These are phyloP conservation scores for Mrakia hoshinonis DNA, from an alignment of 768 basidiomycete species.

Conservation along the genomic window DNA sequence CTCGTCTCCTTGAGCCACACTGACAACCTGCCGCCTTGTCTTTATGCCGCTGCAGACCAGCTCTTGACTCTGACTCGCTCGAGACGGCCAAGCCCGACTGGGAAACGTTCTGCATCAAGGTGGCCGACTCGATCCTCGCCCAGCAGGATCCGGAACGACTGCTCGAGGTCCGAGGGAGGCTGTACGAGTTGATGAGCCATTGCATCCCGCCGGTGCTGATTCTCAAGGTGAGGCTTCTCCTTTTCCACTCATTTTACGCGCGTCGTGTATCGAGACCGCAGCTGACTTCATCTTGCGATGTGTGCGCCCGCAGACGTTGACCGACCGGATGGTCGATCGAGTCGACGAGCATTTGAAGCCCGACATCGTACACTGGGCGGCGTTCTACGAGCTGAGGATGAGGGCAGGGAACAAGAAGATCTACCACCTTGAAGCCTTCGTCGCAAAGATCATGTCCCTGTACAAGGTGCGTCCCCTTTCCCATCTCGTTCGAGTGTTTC, in stretches of 20 bases:
- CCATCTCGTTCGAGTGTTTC: not conserved
- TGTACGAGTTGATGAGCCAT: conserved; percentile 91
- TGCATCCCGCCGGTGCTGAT: conserved; percentile 92
- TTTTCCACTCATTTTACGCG: conserved; percentile 1
- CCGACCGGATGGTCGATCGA: conserved; percentile 72
- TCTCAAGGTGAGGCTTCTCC: conserved; percentile 57
- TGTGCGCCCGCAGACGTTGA: conserved; percentile 60
- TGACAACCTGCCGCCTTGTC: not conserved
- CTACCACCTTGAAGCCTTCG: conserved; percentile 67
- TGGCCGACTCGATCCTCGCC: conserved; percentile 77
- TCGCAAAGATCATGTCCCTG: conserved; percentile 21
- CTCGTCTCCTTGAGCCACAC: not conserved
- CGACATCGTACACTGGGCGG: conserved; percentile 96
- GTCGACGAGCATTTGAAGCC: conserved; percentile 85
- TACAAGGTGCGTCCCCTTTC: conserved; percentile 12
- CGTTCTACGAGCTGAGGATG: conserved; percentile 95
- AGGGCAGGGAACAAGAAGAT: conserved; percentile 87
- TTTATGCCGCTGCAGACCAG: conserved; percentile 51
- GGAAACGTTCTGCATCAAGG: conserved; percentile 91
- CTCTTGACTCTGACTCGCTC: conserved; percentile 51
- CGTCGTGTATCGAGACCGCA: not conserved
- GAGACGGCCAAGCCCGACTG: conserved; percentile 96
- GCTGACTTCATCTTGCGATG: too few relatives aligned
- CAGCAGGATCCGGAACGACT: conserved; percentile 84
- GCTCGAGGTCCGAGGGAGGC: conserved; percentile 82